Base-by-base conservation (phyloP, 768 basidiomycete species). In the Amanita rubescens region DNA sequence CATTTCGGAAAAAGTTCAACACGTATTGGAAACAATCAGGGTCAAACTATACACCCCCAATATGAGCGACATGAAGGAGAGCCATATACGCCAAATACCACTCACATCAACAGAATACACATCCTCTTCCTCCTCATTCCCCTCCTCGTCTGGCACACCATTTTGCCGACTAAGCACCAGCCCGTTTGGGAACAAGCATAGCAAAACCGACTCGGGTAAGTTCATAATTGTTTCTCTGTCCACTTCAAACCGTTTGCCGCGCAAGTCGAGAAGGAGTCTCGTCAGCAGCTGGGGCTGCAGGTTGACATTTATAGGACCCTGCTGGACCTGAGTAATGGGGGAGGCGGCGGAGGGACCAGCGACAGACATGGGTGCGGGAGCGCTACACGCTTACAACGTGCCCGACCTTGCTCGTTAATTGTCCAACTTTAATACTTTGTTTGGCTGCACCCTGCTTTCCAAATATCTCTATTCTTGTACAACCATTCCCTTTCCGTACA, bases 171-270 rank as follows among this genome's bases (percentile, higher is more conserved):
- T 93, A 51, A 97, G 78, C 35, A 97, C 93, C 56, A 97, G 82
- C 17, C 95, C 96, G 63, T 98, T 98, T 9, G 96, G 96, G 65
- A 98, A 99, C 57, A 99, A 76, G 69, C 94, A 97, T 34, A 99
- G 75, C 50, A 98, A 77, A 43, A 99, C 93, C 15, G 90, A 93
- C 80, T 99, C 96, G 2, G 96, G 96, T 17, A 99, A 78, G 67
- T 94, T 92, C 94, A 98, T 96, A 65, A 99, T 87, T 5, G 90
- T 94, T 72, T 98, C 95, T 60, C 95, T 80, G 71, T 98, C 96
- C 41, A 99, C 92, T 56, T 90, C 85, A 72, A 98, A 94, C 57
- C 93, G 85, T 60, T 71, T 78, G 53, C 94, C 94, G 58, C 96
- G 84, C 34, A 99, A 79, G 72, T 98, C 96, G 60, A 99, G 84